Evolutionary conservation across 257 asterid species (phyloP).

Genomic region (Thymus quinquecostatus): DNA sequence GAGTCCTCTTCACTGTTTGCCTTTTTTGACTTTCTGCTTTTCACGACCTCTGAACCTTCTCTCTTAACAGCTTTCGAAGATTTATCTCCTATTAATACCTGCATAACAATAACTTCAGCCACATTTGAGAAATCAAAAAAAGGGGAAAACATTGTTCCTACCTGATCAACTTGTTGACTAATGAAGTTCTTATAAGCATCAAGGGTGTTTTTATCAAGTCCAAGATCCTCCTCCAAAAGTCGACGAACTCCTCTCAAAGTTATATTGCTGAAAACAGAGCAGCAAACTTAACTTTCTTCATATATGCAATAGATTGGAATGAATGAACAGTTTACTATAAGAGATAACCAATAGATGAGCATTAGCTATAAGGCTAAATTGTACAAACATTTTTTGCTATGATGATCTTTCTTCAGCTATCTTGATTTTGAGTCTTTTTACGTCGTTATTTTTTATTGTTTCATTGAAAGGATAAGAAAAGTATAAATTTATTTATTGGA

Average conservation of each 20-base stretch:
- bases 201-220: conserved; percentile 64
- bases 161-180: conserved; percentile 68
- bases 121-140: conserved; percentile 16
- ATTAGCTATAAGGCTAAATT: conserved; percentile 2
- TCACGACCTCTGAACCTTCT: conserved; percentile 40
- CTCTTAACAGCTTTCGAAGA: conserved; percentile 49
- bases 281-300: conserved; percentile 20
- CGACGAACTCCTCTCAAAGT: conserved; percentile 80
- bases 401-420: conserved; percentile 15
- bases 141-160: conserved; percentile 30
- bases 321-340: conserved; percentile 14
- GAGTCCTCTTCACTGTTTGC: conserved; percentile 39
- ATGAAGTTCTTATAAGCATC: conserved; percentile 81
- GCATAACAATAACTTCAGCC: conserved; percentile 21
- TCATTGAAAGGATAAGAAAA: conserved; percentile 11
- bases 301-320: background rate
- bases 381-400: background rate
- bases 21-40: conserved; percentile 41
- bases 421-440: background rate
- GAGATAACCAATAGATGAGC: conserved; percentile 9
- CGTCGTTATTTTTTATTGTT: background rate
- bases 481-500: conserved; percentile 11
- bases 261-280: conserved; percentile 53
- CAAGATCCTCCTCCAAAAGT: conserved; percentile 85
- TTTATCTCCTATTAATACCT: conserved; percentile 61